phyloP scores from a whole-genome alignment of 305 asterid genomes.

The Fraxinus velutina region DNA sequence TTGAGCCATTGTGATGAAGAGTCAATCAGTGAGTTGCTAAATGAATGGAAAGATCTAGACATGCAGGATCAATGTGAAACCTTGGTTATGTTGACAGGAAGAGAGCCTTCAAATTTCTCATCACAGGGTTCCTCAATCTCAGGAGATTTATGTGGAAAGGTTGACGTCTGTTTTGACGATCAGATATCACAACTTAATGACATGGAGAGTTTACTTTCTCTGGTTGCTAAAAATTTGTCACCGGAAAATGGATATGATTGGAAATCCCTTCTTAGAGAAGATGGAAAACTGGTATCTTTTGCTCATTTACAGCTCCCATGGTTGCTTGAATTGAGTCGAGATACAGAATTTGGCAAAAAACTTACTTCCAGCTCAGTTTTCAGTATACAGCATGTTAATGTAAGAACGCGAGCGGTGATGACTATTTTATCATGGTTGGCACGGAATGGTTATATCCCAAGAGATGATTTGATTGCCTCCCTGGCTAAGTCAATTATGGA shows the following conservation, averaged over 20 bases:
- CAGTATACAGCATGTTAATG: slow-evolving; percentile 45
- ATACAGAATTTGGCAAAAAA: slow-evolving; percentile 46
- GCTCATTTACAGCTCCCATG: slow-evolving; percentile 77
- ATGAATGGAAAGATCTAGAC: slow-evolving; percentile 95
- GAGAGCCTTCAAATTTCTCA: slow-evolving; percentile 53
- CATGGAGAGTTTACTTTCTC: slow-evolving; percentile 48
- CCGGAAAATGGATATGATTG: slow-evolving; percentile 49
- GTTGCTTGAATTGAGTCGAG: slow-evolving; percentile 69
- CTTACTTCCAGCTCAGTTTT: slow-evolving; percentile 40
- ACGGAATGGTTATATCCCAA: slow-evolving; percentile 67
- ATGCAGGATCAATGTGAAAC: slow-evolving; percentile 74
- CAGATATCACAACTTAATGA: slow-evolving; percentile 48
- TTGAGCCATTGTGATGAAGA: slow-evolving; percentile 95
- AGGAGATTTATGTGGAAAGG: slow-evolving; percentile 44
- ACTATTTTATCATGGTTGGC: slow-evolving; percentile 84
- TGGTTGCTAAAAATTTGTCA: slow-evolving; percentile 51
- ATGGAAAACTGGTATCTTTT: slow-evolving; percentile 61
- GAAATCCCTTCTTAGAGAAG: slow-evolving; percentile 62
- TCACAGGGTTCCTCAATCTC: slow-evolving; percentile 42
- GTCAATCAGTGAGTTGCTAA: slow-evolving; percentile 85
- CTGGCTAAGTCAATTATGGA: slow-evolving; percentile 83
- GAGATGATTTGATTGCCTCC: slow-evolving; percentile 70
- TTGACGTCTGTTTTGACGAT: slow-evolving; percentile 34
- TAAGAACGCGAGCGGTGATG: slow-evolving; percentile 63
- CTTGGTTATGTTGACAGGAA: slow-evolving; percentile 60